Evolutionary conservation across 2,329 filamentous ascomycete genomes (phyloP).

Genomic region (Colletotrichum sp.): DNA sequence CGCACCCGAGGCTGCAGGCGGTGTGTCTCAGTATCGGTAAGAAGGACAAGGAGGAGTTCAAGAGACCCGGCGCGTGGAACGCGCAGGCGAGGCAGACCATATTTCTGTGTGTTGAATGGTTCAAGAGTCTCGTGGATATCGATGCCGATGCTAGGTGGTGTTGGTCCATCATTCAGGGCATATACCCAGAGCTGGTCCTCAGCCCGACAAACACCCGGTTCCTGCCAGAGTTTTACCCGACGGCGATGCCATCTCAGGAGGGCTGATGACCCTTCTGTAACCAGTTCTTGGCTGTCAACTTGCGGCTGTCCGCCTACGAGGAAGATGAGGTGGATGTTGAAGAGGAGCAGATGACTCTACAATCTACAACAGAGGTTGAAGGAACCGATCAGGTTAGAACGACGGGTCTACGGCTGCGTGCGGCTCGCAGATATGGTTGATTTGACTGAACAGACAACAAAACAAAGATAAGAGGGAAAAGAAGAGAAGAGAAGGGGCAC

Average conservation of each 20-base stretch:
- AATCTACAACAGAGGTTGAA: background rate
- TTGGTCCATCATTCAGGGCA: slow-evolving; percentile 53
- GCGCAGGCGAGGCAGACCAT: slow-evolving; percentile 48
- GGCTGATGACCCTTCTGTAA: background rate
- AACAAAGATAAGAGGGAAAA: background rate
- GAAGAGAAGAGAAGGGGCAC: background rate
- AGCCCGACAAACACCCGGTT: background rate
- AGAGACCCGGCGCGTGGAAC: slow-evolving; percentile 51
- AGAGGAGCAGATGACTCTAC: background rate
- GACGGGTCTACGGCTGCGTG: background rate
- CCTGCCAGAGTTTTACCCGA: background rate
- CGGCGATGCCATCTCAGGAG: background rate
- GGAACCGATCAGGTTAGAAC: background rate
- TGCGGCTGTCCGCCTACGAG: background rate
- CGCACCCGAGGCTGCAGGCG: slow-evolving; percentile 50
- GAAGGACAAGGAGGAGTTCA: background rate
- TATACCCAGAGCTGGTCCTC: slow-evolving; percentile 38
- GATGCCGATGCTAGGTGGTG: slow-evolving; percentile 62
- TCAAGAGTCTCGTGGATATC: slow-evolving; percentile 59
- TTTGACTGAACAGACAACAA: background rate
- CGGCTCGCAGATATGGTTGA: background rate
- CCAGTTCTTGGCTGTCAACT: background rate
- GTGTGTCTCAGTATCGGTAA: slow-evolving; percentile 47
- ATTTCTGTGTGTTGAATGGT: slow-evolving; percentile 61
- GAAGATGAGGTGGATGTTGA: background rate